Evolutionary conservation across 345 rosid genomes (phyloP).

Genomic region (Ricinus communis): DNA sequence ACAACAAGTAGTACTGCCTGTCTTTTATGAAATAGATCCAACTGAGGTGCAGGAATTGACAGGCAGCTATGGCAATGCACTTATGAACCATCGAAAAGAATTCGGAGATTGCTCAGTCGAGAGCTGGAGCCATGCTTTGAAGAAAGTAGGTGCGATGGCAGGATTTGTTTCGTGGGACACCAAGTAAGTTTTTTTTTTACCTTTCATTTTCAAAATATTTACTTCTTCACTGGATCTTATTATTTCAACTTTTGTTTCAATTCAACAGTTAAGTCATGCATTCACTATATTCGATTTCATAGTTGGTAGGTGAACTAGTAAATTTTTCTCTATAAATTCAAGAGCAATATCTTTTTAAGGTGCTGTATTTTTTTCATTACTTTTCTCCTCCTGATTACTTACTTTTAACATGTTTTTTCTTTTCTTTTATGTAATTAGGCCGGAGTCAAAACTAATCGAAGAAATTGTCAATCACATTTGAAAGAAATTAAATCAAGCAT

Average conservation of each 20-base stretch:
- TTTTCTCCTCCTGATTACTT: too few relatives aligned
- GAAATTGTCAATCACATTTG: background rate
- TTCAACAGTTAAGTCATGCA: too few relatives aligned
- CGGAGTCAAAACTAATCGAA: background rate
- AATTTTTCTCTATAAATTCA: too few relatives aligned
- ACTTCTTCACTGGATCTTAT: background rate
- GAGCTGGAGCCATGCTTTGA: slow-evolving; percentile 4
- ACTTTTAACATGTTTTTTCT: too few relatives aligned
- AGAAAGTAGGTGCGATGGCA: background rate
- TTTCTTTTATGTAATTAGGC: background rate
- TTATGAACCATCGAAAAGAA: background rate
- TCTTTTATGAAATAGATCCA: slow-evolving; percentile 1
- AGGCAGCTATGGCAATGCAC: background rate
- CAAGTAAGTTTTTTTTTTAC: background rate
- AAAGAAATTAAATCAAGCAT: background rate
- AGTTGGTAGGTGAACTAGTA: too few relatives aligned
- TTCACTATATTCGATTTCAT: too few relatives aligned
- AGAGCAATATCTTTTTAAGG: too few relatives aligned
- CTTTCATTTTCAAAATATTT: too few relatives aligned
- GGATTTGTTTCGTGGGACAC: background rate
- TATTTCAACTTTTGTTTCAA: too few relatives aligned
- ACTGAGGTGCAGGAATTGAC: slow-evolving; percentile 9
- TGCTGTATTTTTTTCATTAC: too few relatives aligned
- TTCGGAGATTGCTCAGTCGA: background rate
- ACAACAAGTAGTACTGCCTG: background rate